Percentiles rank a stretch among this genome's conserved stretches.
These are phyloP conservation scores for Mycena olivaceomarginata DNA, from an alignment of 768 basidiomycete genomes.

Conservation along the genomic window DNA sequence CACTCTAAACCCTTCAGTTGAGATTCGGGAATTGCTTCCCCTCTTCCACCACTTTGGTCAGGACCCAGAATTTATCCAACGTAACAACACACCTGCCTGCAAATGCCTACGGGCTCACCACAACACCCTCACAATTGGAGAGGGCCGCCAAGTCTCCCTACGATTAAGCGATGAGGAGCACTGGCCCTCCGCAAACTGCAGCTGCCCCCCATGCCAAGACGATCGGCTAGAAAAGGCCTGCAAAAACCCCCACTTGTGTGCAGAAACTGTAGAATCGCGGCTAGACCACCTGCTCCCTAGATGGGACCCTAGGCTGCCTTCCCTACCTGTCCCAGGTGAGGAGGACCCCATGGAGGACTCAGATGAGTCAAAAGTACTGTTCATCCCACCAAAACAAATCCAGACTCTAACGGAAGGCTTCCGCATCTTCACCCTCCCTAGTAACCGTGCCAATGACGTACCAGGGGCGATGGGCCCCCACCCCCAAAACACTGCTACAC, in stretches of 20 bases:
- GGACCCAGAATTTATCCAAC: not conserved
- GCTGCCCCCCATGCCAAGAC: not conserved
- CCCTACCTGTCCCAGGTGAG: no score
- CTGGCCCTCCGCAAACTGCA: not conserved
- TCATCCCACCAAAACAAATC: not conserved
- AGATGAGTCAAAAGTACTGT: not conserved
- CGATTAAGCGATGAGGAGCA: not conserved
- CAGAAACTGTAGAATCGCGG: not conserved
- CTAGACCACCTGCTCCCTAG: not conserved
- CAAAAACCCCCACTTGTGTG: not conserved
- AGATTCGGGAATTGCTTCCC: not conserved
- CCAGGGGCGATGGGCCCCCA: not conserved
- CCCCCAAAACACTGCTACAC: not conserved
- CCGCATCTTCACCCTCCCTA: not conserved
- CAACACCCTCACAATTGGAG: not conserved
- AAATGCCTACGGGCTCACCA: not conserved
- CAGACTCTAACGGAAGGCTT: not conserved
- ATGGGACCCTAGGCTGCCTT: not conserved
- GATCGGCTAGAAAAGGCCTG: not conserved
- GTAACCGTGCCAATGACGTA: accelerated
- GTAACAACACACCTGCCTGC: not conserved
- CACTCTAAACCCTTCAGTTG: not conserved
- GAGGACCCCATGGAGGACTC: no score
- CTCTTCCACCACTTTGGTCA: constrained; percentile 2
- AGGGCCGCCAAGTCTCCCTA: not conserved